phyloP scores from a whole-genome alignment of 352 stramenopile species.

The Thalassiosira delicatula region DNA sequence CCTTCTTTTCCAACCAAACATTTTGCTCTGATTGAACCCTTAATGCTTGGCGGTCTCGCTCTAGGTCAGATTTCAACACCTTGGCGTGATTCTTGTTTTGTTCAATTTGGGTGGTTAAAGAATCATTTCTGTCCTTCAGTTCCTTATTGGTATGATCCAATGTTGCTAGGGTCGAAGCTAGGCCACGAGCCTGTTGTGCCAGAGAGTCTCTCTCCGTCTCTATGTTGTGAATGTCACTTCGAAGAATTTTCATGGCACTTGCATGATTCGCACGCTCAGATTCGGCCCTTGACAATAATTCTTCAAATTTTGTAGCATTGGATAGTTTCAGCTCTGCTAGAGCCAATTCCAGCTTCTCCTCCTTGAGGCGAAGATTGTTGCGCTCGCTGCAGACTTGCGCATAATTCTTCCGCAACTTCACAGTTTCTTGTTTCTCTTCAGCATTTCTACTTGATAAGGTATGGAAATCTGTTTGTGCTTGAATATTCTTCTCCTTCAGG shows the following conservation, averaged over 20 bases:
- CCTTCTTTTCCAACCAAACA: conserved; percentile 22
- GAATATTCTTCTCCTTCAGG: neutral
- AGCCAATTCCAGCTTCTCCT: conserved; percentile 24
- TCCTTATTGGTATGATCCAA: too few species aligned
- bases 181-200: neutral
- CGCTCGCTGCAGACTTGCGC: conserved; percentile 30
- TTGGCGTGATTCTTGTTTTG: too few species aligned
- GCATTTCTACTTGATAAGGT: conserved; percentile 15
- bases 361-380: too few species aligned
- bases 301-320: too few species aligned
- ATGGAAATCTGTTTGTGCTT: conserved; percentile 2
- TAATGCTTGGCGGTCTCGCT: conserved; percentile 10
- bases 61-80: conserved; percentile 31
- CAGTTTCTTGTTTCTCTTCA: conserved; percentile 19
- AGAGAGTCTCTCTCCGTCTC: conserved; percentile 10
- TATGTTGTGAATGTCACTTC: conserved; percentile 6
- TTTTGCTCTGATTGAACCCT: conserved; percentile 36
- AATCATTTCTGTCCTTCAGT: too few species aligned
- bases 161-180: neutral
- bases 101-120: too few species aligned
- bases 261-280: conserved; percentile 12
- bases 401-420: conserved; percentile 23
- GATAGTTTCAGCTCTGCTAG: conserved; percentile 17
- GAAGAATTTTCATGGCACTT: neutral
- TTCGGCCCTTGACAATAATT: too few species aligned